A percentile compares a stretch with the other conserved stretches of the same genome.
Conservation (phyloP, 2,329 filamentous ascomycete species). For the Diplodia intermedia region DNA sequence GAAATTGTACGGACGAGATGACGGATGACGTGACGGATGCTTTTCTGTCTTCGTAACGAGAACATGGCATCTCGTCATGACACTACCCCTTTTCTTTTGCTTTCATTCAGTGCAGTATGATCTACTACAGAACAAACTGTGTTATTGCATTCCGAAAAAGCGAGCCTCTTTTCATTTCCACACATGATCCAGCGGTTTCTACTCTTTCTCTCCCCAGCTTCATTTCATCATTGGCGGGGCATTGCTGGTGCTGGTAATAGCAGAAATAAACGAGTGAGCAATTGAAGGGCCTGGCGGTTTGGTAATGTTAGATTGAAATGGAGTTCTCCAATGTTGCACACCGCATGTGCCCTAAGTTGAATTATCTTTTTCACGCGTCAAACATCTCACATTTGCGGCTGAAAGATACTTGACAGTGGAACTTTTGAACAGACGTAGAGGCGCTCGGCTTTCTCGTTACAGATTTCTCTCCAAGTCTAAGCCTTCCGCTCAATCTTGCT, state of each 20-base stretch:
- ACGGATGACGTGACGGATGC: conserved; percentile 21
- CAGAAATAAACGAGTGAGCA: neutral
- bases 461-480: neutral
- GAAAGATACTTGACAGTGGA: neutral
- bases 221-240: conserved; percentile 8
- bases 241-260: conserved; percentile 11
- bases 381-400: neutral
- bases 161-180: conserved; percentile 11
- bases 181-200: conserved; percentile 25
- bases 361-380: too few species aligned
- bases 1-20: conserved; percentile 31
- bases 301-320: conserved; percentile 23
- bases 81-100: conserved; percentile 3
- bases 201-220: conserved; percentile 10
- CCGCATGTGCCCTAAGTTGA: neutral
- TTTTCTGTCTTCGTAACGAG: conserved; percentile 22
- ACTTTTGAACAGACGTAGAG: neutral
- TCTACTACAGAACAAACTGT: conserved; percentile 18
- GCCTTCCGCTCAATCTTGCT: conserved; percentile 4
- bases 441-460: neutral
- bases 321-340: neutral
- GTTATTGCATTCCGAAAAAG: conserved; percentile 29
- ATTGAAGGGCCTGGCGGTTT: conserved; percentile 1
- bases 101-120: conserved; percentile 25
- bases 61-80: conserved; percentile 19